Conservation (phyloP, 305 asterid genomes). For the Solanum chacoense region DNA sequence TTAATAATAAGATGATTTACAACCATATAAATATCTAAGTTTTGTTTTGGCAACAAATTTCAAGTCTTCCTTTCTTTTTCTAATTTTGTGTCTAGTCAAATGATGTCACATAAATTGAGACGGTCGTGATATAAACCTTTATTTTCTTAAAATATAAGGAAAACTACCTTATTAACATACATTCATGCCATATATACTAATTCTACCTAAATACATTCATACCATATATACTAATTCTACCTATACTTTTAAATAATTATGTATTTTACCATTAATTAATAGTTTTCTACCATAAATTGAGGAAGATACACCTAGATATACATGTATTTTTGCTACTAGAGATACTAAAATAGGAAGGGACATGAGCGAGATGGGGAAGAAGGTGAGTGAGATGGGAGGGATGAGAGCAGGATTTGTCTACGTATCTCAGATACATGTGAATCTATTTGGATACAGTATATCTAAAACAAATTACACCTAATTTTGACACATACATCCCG, state of each 20-base stretch:
- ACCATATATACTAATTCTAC: background rate
- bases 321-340: too few relatives aligned
- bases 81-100: background rate
- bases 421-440: background rate
- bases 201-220: background rate
- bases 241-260: too few relatives aligned
- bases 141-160: background rate
- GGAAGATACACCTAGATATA: background rate
- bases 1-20: background rate
- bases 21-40: background rate
- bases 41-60: background rate
- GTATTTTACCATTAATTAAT: background rate
- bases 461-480: too few relatives aligned
- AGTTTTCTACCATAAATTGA: background rate
- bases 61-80: background rate
- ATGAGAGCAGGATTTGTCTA: background rate
- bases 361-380: too few relatives aligned
- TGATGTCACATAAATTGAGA: background rate
- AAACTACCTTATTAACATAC: background rate
- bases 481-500: too few relatives aligned
- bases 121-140: background rate
- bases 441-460: too few relatives aligned
- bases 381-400: background rate
- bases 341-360: background rate
- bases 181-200: background rate